A percentile compares a stretch with the other conserved stretches of the same genome.
phyloP scores from a whole-genome alignment of 495 filamentous ascomycete genomes.

The Penicillium desertorum region DNA sequence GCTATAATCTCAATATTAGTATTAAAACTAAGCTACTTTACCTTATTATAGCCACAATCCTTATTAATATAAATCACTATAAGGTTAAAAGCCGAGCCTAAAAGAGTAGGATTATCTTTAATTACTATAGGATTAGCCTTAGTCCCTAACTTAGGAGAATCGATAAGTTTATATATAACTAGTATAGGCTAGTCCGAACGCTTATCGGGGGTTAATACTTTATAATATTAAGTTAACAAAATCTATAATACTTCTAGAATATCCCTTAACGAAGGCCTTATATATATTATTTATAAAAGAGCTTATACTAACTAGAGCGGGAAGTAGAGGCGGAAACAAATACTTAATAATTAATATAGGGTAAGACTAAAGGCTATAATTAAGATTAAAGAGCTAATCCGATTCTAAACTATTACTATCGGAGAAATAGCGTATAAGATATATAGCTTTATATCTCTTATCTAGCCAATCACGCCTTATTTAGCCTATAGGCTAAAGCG shows the following conservation, averaged over 20 bases:
- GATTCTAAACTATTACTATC: slow-evolving; percentile 10
- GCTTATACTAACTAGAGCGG: neutral
- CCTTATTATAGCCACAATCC: neutral
- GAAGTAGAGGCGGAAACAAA: slow-evolving; percentile 9
- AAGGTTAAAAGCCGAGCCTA: slow-evolving; percentile 1
- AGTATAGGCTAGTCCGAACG: neutral
- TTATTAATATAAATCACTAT: neutral
- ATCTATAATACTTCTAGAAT: slow-evolving; percentile 2
- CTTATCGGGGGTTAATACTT: neutral
- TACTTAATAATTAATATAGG: slow-evolving; percentile 6
- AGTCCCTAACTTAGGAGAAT: neutral
- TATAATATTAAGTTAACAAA: neutral
- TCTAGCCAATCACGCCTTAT: slow-evolving; percentile 12
- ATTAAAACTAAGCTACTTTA: neutral
- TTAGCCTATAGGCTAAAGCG: slow-evolving; percentile 7
- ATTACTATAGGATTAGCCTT: neutral
- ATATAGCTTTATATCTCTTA: slow-evolving; percentile 13
- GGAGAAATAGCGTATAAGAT: neutral
- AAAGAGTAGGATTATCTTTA: neutral
- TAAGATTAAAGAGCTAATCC: slow-evolving; percentile 1
- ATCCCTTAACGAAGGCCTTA: neutral
- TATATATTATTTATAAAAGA: neutral
- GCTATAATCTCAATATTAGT: neutral
- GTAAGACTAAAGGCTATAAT: slow-evolving; percentile 2
- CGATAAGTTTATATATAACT: neutral